These are phyloP conservation scores for Apiotrichum porosum DNA, from an alignment of 1,284 basidiomycete species.

Conservation along the genomic window DNA sequence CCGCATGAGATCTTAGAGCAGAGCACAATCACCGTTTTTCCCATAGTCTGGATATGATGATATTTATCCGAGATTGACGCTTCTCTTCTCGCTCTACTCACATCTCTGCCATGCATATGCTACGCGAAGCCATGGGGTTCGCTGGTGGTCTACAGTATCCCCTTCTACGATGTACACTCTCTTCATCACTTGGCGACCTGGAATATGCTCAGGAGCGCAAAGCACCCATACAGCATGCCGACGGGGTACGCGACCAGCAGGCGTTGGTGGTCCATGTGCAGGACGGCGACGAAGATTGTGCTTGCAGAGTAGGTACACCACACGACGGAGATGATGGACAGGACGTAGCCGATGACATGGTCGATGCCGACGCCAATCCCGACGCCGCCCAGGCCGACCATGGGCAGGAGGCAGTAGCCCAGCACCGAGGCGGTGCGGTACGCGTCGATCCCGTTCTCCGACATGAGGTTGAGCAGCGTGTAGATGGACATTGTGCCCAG, in stretches of 20 bases:
- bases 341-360: slow-evolving; percentile 72
- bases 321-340: slow-evolving; percentile 72
- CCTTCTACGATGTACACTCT: no score
- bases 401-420: slow-evolving; percentile 93
- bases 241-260: slow-evolving; percentile 91
- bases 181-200: slow-evolving; percentile 43
- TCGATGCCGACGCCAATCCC: slow-evolving; percentile 84
- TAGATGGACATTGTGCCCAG: slow-evolving; percentile 94
- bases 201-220: slow-evolving; percentile 69
- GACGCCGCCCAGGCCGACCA: slow-evolving; percentile 90
- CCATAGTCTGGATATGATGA: no score
- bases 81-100: no score
- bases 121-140: no score
- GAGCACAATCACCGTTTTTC: no score
- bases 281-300: slow-evolving; percentile 85
- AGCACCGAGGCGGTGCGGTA: slow-evolving; percentile 93
- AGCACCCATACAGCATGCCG: slow-evolving; percentile 84
- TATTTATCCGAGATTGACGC: no score
- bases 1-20: no score
- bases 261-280: slow-evolving; percentile 88
- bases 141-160: slow-evolving; percentile 6
- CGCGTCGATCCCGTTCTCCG: slow-evolving; percentile 88
- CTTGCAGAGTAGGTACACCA: slow-evolving; percentile 96
- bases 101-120: neutral
- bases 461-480: slow-evolving; percentile 95